Base-by-base conservation (phyloP, 345 rosid genomes). In the Tarenaya hassleriana region DNA sequence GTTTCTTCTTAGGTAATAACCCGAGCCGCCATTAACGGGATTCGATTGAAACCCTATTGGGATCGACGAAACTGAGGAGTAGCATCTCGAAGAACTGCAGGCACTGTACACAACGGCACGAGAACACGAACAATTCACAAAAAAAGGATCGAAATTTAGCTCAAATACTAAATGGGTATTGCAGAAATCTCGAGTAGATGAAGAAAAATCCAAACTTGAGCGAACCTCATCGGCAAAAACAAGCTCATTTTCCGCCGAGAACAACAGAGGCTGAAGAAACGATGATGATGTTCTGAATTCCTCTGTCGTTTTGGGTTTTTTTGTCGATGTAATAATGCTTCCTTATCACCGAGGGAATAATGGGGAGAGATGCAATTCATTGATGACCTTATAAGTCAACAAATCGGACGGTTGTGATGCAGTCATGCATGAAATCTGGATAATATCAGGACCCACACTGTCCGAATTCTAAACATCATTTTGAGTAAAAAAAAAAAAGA, bases 11-110 rank as follows among this genome's bases (percentile, higher is more conserved):
- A 61, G 65, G 46, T 74, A 52, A 58, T 71, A 52, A 56, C 54
- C 49, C 37, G 68, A 50, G 47, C 70, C 55, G 27, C 69, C 79
- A 63, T 37, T 61, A 56, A 61, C 32, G 18, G 64, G 55, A 56
- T 20, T 70, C 14, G 63, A 74, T 18, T 49, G 73, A 46, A 76
- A 70, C 54, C 70, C 77, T 43, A 70, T 33, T 34, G 65, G 80
- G 0, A 65, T 47, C 44, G 66, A 56, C 9, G 69, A 43, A 18
- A 60, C 69, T 15, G 69, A 62, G 24, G 74, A 73, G 73, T 66
- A 66, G 39, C 70, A 67, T 61, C 63, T 54, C n/a, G 72, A 52
- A 2, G 70, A 70, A 52, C 76, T 69, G 52, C 78, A 74, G 3
- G 70, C 75, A 64, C 73, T 69, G 64, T 45, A 5, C 6, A 46